These are phyloP conservation scores for Neurospora sp. DNA, from an alignment of 495 filamentous ascomycete genomes.

Conservation along the genomic window DNA sequence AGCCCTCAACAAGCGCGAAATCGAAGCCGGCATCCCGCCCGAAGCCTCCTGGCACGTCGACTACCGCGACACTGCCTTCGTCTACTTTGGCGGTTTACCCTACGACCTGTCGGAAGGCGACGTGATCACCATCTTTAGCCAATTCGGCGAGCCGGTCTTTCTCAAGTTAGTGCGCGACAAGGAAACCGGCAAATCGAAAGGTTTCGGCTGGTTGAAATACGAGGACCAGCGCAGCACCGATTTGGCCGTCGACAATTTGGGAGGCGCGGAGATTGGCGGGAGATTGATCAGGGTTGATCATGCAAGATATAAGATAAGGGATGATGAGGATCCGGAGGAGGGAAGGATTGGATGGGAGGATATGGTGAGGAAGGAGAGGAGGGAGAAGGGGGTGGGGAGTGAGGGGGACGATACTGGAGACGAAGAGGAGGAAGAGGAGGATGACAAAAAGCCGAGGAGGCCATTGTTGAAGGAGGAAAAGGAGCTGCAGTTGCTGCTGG, in stretches of 20 bases:
- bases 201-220: slow-evolving; percentile 94
- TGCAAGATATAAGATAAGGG: slow-evolving; percentile 75
- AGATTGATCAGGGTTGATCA: slow-evolving; percentile 83
- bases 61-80: slow-evolving; percentile 92
- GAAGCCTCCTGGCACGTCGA: slow-evolving; percentile 95
- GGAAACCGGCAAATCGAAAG: slow-evolving; percentile 86
- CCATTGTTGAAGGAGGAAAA: slow-evolving; percentile 51
- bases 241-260: slow-evolving; percentile 89
- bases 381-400: slow-evolving; percentile 27
- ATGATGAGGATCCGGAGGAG: slow-evolving; percentile 71
- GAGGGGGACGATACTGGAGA: slow-evolving; percentile 23
- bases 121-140: slow-evolving; percentile 92
- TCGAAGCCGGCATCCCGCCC: slow-evolving; percentile 71
- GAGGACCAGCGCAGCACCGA: slow-evolving; percentile 96
- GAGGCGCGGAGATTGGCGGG: slow-evolving; percentile 74
- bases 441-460: slow-evolving; percentile 29
- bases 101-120: slow-evolving; percentile 94
- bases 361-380: slow-evolving; percentile 30
- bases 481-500: slow-evolving; percentile 65
- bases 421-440: slow-evolving; percentile 24
- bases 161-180: slow-evolving; percentile 87
- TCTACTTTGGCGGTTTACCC: slow-evolving; percentile 91
- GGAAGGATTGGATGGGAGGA: slow-evolving; percentile 36
- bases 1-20: slow-evolving; percentile 88
- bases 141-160: slow-evolving; percentile 89